Base-by-base conservation (phyloP, 1,284 basidiomycete genomes). In the Leccinum solheimii region DNA sequence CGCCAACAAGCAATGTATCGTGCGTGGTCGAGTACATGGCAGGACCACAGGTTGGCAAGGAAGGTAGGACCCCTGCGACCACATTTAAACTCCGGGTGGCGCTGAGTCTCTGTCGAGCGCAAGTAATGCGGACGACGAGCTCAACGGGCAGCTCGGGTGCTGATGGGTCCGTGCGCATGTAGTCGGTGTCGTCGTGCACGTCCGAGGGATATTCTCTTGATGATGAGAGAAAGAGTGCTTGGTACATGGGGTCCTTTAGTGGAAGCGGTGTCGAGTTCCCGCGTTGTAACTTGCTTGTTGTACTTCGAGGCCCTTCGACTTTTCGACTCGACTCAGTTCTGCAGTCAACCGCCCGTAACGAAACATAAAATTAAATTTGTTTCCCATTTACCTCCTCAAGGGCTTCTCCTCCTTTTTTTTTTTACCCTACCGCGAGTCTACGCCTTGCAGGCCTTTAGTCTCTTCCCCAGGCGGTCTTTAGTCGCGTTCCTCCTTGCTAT, bases 401-500 rank as follows among this genome's bases (percentile, higher is more conserved):
- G 69, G 64, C 58, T 61, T 70, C 21, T 72, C 68, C 60, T 10
- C 63, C 57, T 60, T n/a, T 43, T 43, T 40, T 43, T 11, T 45
- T 45, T 45, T 32, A 32, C 59, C 62, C 63, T 55, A 56, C 64
- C 49, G 69, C 71, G 61, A 65, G 69, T 52, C 56, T 45, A 45
- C 54, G 51, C 58, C 56, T 70, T 66, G 67, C 64, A 63, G 61
- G 70, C 57, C 61, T 67, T 61, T 60, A 65, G 65, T 19, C 30
- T 69, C 53, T 67, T 59, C 61, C 57, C 60, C 62, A 52, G 62
- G 67, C 64, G 68, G 64, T 65, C 63, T 63, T 68, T 66, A 55
- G 73, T 73, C 75, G 68, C 70, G 75, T 11, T 73, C 64, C 62
- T 71, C 52, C 65, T 70, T 72, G 70, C 75, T 71, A 71, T 77